Conservation (phyloP, 1,284 basidiomycete species). For the Erythrobasidium hasegawianum region DNA sequence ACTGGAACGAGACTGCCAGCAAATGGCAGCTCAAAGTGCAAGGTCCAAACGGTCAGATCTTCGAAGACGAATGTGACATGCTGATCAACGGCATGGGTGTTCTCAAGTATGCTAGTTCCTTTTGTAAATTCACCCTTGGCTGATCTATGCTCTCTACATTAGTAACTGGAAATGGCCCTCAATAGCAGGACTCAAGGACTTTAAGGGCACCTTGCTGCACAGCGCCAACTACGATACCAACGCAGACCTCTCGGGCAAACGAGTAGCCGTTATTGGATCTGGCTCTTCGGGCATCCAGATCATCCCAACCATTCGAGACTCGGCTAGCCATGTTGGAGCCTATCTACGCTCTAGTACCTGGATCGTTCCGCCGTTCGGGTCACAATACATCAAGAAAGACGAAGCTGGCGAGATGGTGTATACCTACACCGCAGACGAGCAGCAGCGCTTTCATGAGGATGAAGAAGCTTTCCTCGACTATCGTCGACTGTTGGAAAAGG, state of each 20-base stretch:
- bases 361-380: conserved; percentile 57
- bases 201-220: conserved; percentile 57
- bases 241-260: conserved; percentile 55
- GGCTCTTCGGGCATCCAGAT: conserved; percentile 62
- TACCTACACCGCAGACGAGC: not conserved
- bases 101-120: not conserved
- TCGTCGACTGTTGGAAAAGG: too few species aligned
- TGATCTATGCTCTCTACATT: not conserved
- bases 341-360: conserved; percentile 62
- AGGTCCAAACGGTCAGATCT: conserved; percentile 47
- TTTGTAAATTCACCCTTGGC: not conserved
- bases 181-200: conserved; percentile 57
- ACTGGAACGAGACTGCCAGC: conserved; percentile 55
- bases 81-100: conserved; percentile 23
- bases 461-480: too few species aligned
- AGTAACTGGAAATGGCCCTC: conserved; percentile 59
- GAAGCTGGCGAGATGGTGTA: conserved; percentile 8
- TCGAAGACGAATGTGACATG: conserved; percentile 46
- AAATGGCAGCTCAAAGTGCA: conserved; percentile 59
- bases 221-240: conserved; percentile 59
- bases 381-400: conserved; percentile 41
- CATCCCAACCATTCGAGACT: conserved; percentile 59
- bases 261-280: conserved; percentile 61
- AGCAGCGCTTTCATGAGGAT: not conserved
- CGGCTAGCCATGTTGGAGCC: conserved; percentile 56